Evolutionary conservation across 148 eudicot species (phyloP).

Genomic region (Chenopodium quinoa): DNA sequence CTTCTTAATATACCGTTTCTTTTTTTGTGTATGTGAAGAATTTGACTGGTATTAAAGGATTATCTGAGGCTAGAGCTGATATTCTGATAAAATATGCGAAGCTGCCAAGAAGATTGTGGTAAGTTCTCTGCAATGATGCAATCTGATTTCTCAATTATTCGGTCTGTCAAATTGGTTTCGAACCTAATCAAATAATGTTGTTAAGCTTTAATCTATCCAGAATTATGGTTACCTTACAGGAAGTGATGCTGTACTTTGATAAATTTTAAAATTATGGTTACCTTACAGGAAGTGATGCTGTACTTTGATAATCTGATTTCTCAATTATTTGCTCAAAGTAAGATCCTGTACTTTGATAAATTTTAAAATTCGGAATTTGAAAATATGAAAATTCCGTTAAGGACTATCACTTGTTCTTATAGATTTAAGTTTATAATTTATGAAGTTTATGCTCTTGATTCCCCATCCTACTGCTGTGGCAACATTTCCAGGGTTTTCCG

Average conservation of each 20-base stretch:
- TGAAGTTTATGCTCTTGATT: too few species aligned
- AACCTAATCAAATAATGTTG: background rate
- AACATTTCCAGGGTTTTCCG: background rate
- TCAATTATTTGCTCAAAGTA: conserved; percentile 57
- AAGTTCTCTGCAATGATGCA: conserved; percentile 13
- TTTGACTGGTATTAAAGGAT: conserved; percentile 89
- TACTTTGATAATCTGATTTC: conserved; percentile 38
- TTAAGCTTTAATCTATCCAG: conserved; percentile 34
- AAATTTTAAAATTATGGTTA: too few species aligned
- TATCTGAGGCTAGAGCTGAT: conserved; percentile 96
- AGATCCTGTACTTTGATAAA: too few species aligned
- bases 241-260: conserved; percentile 74
- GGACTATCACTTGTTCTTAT: background rate
- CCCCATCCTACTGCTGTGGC: background rate
- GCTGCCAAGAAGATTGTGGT: conserved; percentile 98
- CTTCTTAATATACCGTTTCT: background rate
- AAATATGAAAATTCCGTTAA: conserved; percentile 72
- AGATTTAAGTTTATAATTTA: too few species aligned
- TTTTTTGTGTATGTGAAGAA: conserved; percentile 33
- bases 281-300: conserved; percentile 41
- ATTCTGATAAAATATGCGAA: conserved; percentile 63
- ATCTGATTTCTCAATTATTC: background rate
- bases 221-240: conserved; percentile 96
- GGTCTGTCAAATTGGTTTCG: background rate
- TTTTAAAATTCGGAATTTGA: too few species aligned